These are phyloP conservation scores for Xenoacremonium recifei DNA, from an alignment of 2,329 filamentous ascomycete species.

Conservation along the genomic window DNA sequence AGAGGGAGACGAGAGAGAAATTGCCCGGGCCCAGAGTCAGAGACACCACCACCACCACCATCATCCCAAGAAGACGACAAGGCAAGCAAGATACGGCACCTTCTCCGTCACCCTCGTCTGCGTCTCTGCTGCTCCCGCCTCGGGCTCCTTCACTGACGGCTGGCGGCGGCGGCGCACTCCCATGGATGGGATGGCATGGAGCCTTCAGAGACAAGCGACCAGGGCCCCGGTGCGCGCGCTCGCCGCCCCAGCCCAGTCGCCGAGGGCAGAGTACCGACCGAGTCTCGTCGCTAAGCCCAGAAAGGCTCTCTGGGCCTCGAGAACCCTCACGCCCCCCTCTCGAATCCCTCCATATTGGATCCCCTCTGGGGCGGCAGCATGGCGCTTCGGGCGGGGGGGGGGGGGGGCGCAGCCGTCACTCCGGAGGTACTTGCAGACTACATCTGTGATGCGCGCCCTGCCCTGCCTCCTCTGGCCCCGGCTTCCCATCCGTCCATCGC, in stretches of 20 bases:
- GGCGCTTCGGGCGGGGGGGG: conserved; percentile 25
- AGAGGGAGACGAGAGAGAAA: conserved; percentile 15
- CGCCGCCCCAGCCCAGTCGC: too few relatives aligned
- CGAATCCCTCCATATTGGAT: conserved; percentile 10
- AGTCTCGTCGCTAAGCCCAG: conserved; percentile 18
- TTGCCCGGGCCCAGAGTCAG: neutral
- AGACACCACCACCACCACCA: neutral
- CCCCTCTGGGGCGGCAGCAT: conserved; percentile 15
- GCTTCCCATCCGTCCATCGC: neutral
- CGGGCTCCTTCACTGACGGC: too few relatives aligned
- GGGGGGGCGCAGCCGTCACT: conserved; percentile 6
- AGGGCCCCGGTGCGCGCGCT: conserved; percentile 4
- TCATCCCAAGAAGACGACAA: neutral
- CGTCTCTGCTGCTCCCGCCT: too few relatives aligned
- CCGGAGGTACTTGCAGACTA: neutral
- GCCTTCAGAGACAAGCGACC: neutral
- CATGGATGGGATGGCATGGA: neutral
- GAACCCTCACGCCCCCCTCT: conserved; percentile 6
- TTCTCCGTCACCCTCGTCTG: too few relatives aligned
- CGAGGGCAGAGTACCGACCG: conserved; percentile 4
- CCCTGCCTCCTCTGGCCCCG: too few relatives aligned
- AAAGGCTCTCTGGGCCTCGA: conserved; percentile 6
- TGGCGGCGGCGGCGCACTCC: neutral
- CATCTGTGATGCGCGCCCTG: too few relatives aligned
- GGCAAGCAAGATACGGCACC: neutral